Evolutionary conservation across 495 filamentous ascomycete genomes (phyloP), one percentile per base, ranked within the genome.

Genomic region (Trichoderma erinaceum): DNA sequence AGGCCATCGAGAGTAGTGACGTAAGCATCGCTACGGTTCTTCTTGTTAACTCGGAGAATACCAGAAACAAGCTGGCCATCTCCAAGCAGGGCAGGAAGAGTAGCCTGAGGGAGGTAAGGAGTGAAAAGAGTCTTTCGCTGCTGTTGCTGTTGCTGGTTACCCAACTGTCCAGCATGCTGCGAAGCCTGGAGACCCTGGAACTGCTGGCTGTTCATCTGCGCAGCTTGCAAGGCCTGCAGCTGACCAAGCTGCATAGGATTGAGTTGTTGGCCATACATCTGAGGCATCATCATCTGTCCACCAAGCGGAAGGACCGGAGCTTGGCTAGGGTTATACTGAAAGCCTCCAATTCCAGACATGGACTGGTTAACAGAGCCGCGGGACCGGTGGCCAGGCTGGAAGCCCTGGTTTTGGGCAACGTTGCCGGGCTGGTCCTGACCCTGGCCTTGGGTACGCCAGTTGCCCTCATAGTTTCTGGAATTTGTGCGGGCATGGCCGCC

Each of bases 91-190:
- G 93, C 95, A 52, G 95, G 95, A 21, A 99, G 82, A 58, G 90
- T 97, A 27, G 96, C 96, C 76, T 99, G 95, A 7, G 95, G 96
- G 46, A 99, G 84, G 73, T 99, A 99, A 69, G 96, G 95, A 72
- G 95, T 98, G 82, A 99, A 99, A 3, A 99, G 85, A 5, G 95
- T 99, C 83, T 99, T 99, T 71, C 96, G 89, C 84, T 97, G 93
- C 72, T 96, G 93, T 71, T 95, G 92, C 69, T 93, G 85, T 70
- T 89, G 91, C 67, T 89, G 86, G 46, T 83, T 81, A 43, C 84
- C 83, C 68, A 90, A 80, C 66, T 86, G 84, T 44, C 87, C 90
- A 25, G 89, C 88, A 73, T 95, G 90, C 76, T 96, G 92, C 74
- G 89, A 92, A 11, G 84, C 87, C 72, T 89, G 86, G 64, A 90